Evolutionary conservation across 75 land plant species (phyloP).

Genomic region (Sequoiadendron giganteum): DNA sequence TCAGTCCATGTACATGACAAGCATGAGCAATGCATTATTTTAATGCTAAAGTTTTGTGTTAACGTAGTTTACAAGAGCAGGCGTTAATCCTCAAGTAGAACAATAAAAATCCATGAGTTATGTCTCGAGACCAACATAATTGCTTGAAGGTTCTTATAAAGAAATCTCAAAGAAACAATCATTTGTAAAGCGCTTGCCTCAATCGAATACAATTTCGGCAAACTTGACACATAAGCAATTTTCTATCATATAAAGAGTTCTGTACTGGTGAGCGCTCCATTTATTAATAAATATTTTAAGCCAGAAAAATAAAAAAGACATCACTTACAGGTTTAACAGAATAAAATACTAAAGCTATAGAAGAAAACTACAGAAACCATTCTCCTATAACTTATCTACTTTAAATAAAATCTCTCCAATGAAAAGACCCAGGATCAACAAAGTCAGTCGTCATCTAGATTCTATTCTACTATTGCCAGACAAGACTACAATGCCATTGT

Average conservation of each 20-base stretch:
- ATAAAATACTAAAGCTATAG: background rate
- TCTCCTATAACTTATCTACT: background rate
- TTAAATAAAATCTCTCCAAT: too few species aligned
- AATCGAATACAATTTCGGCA: background rate
- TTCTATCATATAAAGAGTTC: background rate
- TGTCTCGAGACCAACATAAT: background rate
- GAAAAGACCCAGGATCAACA: background rate
- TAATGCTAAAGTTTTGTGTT: background rate
- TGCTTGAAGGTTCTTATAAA: background rate
- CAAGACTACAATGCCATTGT: background rate
- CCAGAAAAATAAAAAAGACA: background rate
- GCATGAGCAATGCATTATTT: background rate
- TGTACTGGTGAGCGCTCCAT: background rate
- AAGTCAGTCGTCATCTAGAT: background rate
- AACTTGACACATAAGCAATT: background rate
- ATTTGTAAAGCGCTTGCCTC: background rate
- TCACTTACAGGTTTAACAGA: background rate
- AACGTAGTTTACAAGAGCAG: background rate
- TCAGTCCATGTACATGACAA: background rate
- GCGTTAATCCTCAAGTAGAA: background rate
- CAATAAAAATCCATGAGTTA: background rate
- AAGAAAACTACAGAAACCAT: background rate
- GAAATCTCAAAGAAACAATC: background rate
- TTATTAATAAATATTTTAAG: background rate
- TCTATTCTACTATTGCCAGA: background rate